A percentile compares a stretch with the other conserved stretches of the same genome.
Evolutionary conservation across 495 filamentous ascomycete genomes (phyloP).

Genomic region (Amphirosellinia nigrospora): DNA sequence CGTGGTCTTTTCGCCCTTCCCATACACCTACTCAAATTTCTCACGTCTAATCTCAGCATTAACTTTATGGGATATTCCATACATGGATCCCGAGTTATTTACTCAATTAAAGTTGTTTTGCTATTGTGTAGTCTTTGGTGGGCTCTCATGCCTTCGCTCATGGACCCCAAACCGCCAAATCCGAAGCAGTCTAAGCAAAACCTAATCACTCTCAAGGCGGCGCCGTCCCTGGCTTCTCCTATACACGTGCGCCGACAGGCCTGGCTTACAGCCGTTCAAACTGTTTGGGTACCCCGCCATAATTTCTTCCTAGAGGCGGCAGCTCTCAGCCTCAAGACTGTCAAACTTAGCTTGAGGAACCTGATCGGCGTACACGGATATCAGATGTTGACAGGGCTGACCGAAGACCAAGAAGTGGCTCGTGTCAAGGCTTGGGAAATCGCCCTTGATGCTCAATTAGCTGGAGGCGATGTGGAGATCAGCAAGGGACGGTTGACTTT

Average conservation of each 20-base stretch:
- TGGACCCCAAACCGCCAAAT: constrained; percentile 55
- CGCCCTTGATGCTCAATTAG: constrained; percentile 91
- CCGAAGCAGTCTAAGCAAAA: constrained; percentile 47
- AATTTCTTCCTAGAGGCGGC: constrained; percentile 83
- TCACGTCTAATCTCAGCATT: constrained; percentile 48
- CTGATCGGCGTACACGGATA: constrained; percentile 77
- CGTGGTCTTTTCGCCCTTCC: constrained; percentile 78
- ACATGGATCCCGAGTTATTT: constrained; percentile 46
- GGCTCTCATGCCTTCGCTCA: constrained; percentile 68
- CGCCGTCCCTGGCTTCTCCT: constrained; percentile 77
- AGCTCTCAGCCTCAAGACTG: constrained; percentile 76
- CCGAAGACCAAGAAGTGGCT: constrained; percentile 83
- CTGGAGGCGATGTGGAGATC: constrained; percentile 90
- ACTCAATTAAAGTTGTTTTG: constrained; percentile 63
- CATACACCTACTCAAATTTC: constrained; percentile 54
- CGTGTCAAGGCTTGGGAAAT: constrained; percentile 94
- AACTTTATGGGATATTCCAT: constrained; percentile 56
- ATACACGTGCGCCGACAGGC: constrained; percentile 86
- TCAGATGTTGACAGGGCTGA: constrained; percentile 77
- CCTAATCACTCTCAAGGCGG: constrained; percentile 52
- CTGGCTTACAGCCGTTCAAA: constrained; percentile 94
- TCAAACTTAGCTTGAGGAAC: constrained; percentile 82
- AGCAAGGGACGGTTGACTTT: constrained; percentile 85
- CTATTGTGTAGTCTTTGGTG: constrained; percentile 72
- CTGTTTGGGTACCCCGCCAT: constrained; percentile 90